Evolutionary conservation across 1,139 yeast genomes (phyloP), one percentile per base, ranked within the genome.

Genomic region (Pichiaceae sp.): DNA sequence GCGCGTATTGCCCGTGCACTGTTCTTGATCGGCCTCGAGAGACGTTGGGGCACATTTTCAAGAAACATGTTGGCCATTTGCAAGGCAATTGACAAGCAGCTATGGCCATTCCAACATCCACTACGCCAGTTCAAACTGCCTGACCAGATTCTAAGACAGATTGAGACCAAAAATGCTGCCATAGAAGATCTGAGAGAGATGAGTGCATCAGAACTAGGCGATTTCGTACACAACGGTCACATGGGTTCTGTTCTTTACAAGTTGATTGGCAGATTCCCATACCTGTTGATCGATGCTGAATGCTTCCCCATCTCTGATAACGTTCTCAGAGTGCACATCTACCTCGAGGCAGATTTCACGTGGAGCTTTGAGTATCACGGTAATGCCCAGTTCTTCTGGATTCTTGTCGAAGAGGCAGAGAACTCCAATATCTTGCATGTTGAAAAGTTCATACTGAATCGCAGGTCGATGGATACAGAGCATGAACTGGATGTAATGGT

Each of bases 21-120:
- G 35, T 87, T 93, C 49, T 62, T 89, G 42, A 76, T 93, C 44
- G 93, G 95, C 29, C 66, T 89, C 33, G 83, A 85, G 52, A 69
- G 97, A 47, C 68, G 93, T 45, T 91, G 97, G 97, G 96, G 96
- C 3, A 59, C 65, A 8, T 77, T 87, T 46, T 73, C 91, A 47
- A 74, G 76, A 42, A 72, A 82, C 23, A 72, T 87, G 72, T 63
- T 89, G 29, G 71, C 83, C 17, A 68, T 89, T 21, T 91, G 97
- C 57, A 86, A 87, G 50, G 78, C 96, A 4, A 75, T 93, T 41
- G 96, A 89, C 45, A 75, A 71, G 49, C 67, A 93, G 46, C 53
- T 83, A 11, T 93, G 98, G 98, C 75, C 89, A 0, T 86, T 80
- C 60, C 86, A 82, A 44, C 97, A 91, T 56, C 97, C 98, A 1